Evolutionary conservation across 768 basidiomycete genomes (phyloP).

Genomic region (Leucosporidium scottii): DNA sequence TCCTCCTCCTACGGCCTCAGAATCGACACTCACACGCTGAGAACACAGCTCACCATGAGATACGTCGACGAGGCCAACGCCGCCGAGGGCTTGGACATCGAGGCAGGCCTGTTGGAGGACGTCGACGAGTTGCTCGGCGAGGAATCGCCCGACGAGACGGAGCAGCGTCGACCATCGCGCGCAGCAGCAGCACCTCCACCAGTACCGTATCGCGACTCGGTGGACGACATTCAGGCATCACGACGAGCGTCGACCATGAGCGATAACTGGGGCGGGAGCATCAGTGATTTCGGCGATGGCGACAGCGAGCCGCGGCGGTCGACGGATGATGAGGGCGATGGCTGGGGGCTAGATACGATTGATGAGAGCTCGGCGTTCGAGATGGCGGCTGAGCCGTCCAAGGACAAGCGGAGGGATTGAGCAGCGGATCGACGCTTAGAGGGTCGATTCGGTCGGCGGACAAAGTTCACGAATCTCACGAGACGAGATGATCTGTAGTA

Average conservation of each 20-base stretch:
- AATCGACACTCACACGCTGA: background rate
- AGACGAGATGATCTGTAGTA: no score
- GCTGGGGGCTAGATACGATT: background rate
- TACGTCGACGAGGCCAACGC: constrained; percentile 24
- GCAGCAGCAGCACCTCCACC: background rate
- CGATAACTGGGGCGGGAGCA: background rate
- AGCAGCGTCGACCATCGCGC: background rate
- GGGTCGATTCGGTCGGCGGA: no score
- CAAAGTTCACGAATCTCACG: no score
- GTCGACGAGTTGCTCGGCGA: constrained; percentile 47
- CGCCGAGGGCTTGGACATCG: constrained; percentile 52
- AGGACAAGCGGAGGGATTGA: constrained; percentile 3
- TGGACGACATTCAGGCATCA: constrained; percentile 6
- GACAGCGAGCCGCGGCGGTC: background rate
- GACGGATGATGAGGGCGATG: background rate
- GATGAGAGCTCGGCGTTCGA: background rate
- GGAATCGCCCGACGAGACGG: background rate
- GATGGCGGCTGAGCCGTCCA: background rate
- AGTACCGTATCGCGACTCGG: background rate
- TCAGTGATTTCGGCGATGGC: constrained; percentile 14
- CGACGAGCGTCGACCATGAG: constrained; percentile 4
- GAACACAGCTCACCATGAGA: constrained; percentile 19
- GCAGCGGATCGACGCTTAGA: no score
- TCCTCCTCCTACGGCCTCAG: background rate
- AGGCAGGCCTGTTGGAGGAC: constrained; percentile 57